Base-by-base conservation (phyloP, 371 early-diverging fungal genomes). In the Neoconidiobolus thromboides region DNA sequence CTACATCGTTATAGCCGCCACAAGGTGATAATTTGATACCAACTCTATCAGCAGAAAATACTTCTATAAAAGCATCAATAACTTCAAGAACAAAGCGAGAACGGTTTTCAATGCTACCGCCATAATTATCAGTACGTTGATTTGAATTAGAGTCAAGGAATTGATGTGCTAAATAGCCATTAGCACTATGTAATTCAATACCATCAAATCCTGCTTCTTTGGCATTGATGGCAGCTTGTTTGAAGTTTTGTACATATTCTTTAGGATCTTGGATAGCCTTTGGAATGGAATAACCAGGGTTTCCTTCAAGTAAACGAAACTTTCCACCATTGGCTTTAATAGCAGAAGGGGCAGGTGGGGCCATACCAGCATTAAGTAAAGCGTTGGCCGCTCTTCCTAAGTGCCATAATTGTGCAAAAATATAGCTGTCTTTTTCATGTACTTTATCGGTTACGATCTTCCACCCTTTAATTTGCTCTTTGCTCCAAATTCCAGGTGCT, bases 41-140 rank as follows among this genome's bases (percentile, higher is more conserved):
- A 4, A 80, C 75, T 67, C 76, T 78, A 54, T 93, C 91, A 0
- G 80, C 70, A 38, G 77, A 73, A 3, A 87, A 90, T 1, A 93
- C 59, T 40, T 92, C 80, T 58, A 88, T 73, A 63, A 85, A 89
- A 44, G 90, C 73, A 5, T 69, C 57, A 37, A 74, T 56, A 14
- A 75, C 63, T 49, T 79, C 74, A 0, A 68, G 50, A 9, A 66
- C 48, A 52, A 80, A 73, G 14, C 79, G 71, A 44, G 66, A 48
- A 0, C 80, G 72, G 63, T 79, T 79, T 57, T 78, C 73, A 47
- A 69, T 60, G 2, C 68, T 67, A 9, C 77, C 78, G 40, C 77
- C 76, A 62, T 80, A 83, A n/a, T 65, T 63, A 66, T 84, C 84
- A 0, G 76, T 76, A 40, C 86, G 74, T 12, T 65, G 47, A 64